Conservation (phyloP, 768 basidiomycete species). For the Xerocomus spinulosus region DNA sequence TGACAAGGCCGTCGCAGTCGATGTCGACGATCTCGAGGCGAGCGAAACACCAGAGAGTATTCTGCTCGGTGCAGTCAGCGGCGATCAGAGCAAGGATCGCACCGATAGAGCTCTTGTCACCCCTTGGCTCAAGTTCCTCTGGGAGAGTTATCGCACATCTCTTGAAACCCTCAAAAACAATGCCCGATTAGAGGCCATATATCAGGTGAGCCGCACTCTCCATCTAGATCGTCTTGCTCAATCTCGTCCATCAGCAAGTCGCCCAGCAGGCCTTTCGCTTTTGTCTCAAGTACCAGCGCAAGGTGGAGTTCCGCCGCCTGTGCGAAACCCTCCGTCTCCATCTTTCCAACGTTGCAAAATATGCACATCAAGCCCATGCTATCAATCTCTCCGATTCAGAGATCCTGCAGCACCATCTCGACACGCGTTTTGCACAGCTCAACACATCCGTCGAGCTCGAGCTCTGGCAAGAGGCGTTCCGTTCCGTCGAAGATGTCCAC, state of each 20-base stretch:
- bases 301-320: constrained; percentile 94
- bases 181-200: constrained; percentile 84
- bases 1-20: constrained; percentile 67
- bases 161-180: constrained; percentile 96
- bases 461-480: constrained; percentile 98
- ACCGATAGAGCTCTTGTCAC: constrained; percentile 94
- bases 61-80: constrained; percentile 82
- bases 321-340: constrained; percentile 96
- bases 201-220: constrained; percentile 60
- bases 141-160: constrained; percentile 96
- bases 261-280: constrained; percentile 98
- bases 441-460: constrained; percentile 97
- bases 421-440: constrained; percentile 94
- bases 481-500: constrained; percentile 97
- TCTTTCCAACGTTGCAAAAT: constrained; percentile 91
- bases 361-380: constrained; percentile 86
- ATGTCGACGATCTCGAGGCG: constrained; percentile 94
- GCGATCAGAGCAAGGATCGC: constrained; percentile 88
- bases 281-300: constrained; percentile 88
- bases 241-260: constrained; percentile 57
- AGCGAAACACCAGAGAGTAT: constrained; percentile 94
- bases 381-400: constrained; percentile 96
- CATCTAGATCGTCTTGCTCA: background rate
- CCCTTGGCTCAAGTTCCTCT: constrained; percentile 97
- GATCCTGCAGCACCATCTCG: constrained; percentile 91